phyloP scores from a whole-genome alignment of 495 filamentous ascomycete species.

The Penicillium robsamsonii region DNA sequence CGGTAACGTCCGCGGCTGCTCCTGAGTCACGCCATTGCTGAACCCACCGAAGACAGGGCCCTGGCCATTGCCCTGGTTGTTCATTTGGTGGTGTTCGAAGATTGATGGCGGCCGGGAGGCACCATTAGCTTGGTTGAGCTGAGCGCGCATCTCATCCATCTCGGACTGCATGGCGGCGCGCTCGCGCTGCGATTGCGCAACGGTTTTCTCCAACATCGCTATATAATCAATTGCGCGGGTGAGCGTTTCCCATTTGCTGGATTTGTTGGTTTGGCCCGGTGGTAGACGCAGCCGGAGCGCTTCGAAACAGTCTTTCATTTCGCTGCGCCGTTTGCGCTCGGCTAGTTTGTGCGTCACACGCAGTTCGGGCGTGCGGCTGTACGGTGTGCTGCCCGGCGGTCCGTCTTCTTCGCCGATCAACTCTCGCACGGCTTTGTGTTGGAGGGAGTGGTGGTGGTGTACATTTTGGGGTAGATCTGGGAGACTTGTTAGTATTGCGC shows the following conservation, averaged over 20 bases:
- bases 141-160: slow-evolving; percentile 43
- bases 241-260: slow-evolving; percentile 99
- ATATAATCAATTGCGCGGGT: slow-evolving; percentile 56
- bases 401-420: slow-evolving; percentile 61
- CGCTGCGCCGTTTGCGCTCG: slow-evolving; percentile 90
- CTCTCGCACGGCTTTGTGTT: slow-evolving; percentile 67
- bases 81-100: slow-evolving; percentile 42
- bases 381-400: slow-evolving; percentile 63
- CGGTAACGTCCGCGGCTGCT: slow-evolving; percentile 52
- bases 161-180: slow-evolving; percentile 56
- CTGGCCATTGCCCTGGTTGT: slow-evolving; percentile 40
- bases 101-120: slow-evolving; percentile 41
- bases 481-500: slow-evolving; percentile 14
- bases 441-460: slow-evolving; percentile 77
- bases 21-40: slow-evolving; percentile 35
- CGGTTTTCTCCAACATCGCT: slow-evolving; percentile 34
- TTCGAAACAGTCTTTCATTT: slow-evolving; percentile 98
- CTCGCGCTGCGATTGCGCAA: slow-evolving; percentile 33
- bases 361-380: slow-evolving; percentile 93
- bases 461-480: slow-evolving; percentile 49
- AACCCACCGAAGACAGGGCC: slow-evolving; percentile 37
- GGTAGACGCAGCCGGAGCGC: slow-evolving; percentile 77
- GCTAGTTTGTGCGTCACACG: slow-evolving; percentile 93
- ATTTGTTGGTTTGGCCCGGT: slow-evolving; percentile 83
- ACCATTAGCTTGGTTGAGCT: slow-evolving; percentile 49